phyloP scores from a whole-genome alignment of 495 filamentous ascomycete genomes.

The Neurospora sp. region DNA sequence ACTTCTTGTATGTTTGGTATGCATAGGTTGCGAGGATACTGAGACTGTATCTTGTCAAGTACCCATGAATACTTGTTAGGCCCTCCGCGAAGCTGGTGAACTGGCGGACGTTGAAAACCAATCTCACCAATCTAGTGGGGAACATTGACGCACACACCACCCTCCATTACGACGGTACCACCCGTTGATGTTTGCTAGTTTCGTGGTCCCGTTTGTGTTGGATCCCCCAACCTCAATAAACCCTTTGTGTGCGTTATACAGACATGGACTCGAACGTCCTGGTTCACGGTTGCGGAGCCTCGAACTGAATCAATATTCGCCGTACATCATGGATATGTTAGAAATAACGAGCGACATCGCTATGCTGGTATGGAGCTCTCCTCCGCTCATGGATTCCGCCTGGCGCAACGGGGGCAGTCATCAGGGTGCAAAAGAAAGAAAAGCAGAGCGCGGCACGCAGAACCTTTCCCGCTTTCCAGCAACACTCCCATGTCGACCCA shows the following conservation, averaged over 20 bases:
- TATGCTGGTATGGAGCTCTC: slow-evolving; percentile 1
- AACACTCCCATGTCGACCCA: slow-evolving; percentile 18
- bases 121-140: not conserved
- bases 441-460: slow-evolving; percentile 7
- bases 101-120: not conserved
- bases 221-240: slow-evolving; percentile 3
- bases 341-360: slow-evolving; percentile 13
- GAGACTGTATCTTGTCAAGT: not conserved
- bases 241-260: slow-evolving; percentile 1
- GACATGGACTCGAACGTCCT: slow-evolving; percentile 9
- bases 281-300: slow-evolving; percentile 16
- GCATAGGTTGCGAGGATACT: not conserved
- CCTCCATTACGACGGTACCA: not conserved
- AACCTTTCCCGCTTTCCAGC: slow-evolving; percentile 13
- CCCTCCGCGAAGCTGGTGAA: not conserved
- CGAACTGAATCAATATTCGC: slow-evolving; percentile 12
- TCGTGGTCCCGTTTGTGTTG: slow-evolving; percentile 5
- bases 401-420: slow-evolving; percentile 10
- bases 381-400: not conserved
- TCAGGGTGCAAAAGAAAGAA: not conserved
- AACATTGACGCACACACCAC: not conserved
- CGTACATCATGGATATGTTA: slow-evolving; percentile 12
- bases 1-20: not conserved
- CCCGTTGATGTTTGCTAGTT: slow-evolving; percentile 6
- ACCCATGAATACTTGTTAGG: not conserved